Conservation (phyloP, 352 stramenopile genomes). For the Phytophthora quininea region DNA sequence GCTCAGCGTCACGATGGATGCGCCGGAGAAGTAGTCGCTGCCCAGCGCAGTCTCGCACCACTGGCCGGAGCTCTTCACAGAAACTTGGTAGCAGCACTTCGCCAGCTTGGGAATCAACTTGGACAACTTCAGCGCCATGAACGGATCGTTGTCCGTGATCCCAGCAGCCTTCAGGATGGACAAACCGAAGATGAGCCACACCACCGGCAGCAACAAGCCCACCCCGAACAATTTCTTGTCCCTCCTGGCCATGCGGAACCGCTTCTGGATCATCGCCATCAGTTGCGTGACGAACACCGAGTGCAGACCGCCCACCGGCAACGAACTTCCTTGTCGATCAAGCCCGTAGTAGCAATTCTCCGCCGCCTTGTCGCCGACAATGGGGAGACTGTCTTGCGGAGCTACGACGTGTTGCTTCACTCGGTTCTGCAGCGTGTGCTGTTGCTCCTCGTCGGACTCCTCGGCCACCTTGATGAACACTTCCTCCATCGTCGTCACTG, state of each 20-base stretch:
- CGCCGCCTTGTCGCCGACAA: conserved; percentile 23
- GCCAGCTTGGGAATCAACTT: conserved; percentile 16
- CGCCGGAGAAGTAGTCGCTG: conserved; percentile 29
- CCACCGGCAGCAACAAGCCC: conserved; percentile 24
- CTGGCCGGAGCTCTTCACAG: conserved; percentile 17
- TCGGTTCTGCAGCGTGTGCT: conserved; percentile 50
- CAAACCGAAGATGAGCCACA: conserved; percentile 29
- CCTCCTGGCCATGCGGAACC: conserved; percentile 23
- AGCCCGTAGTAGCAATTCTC: conserved; percentile 19
- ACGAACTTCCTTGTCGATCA: conserved; percentile 19
- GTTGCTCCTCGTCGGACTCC: conserved; percentile 46
- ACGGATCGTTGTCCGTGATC: conserved; percentile 30
- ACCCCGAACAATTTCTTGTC: conserved; percentile 30
- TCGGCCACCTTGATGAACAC: conserved; percentile 81
- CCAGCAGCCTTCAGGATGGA: conserved; percentile 29
- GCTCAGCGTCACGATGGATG: conserved; percentile 15
- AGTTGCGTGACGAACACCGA: conserved; percentile 32
- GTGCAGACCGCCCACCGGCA: conserved; percentile 11
- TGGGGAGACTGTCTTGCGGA: conserved; percentile 24
- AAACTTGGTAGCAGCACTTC: conserved; percentile 19
- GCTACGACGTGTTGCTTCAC: conserved; percentile 22
- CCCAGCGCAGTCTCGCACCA: conserved; percentile 27
- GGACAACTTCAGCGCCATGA: conserved; percentile 24
- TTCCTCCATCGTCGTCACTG: conserved; percentile 86
- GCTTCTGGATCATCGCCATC: conserved; percentile 26